These are phyloP conservation scores for Phycomyces blakesleeanus DNA, from an alignment of 192 early-diverging fungal species.

Conservation along the genomic window DNA sequence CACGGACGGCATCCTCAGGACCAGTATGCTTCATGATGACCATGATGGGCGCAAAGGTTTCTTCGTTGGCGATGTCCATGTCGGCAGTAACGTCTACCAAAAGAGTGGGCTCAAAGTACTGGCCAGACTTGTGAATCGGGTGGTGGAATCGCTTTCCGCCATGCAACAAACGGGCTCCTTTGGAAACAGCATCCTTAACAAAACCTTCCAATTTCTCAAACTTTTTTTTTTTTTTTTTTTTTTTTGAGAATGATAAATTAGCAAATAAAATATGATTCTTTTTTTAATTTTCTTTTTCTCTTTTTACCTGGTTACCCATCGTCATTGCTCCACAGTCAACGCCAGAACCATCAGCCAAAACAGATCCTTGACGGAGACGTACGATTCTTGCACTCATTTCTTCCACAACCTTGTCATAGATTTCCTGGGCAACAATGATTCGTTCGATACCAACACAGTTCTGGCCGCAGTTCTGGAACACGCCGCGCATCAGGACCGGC, in stretches of 20 bases:
- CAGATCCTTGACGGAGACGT: constrained; percentile 64
- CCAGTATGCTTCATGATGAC: constrained; percentile 69
- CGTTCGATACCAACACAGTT: constrained; percentile 90
- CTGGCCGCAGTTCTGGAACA: constrained; percentile 85
- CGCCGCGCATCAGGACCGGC: constrained; percentile 75
- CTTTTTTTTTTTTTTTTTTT: too few species aligned
- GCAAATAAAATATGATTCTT: too few species aligned
- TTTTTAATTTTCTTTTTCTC: background rate
- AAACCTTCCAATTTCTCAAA: constrained; percentile 57
- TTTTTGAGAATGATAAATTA: too few species aligned
- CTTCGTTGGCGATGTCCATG: constrained; percentile 74
- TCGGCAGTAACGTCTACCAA: constrained; percentile 70
- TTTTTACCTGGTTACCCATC: constrained; percentile 60
- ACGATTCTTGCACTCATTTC: constrained; percentile 57
- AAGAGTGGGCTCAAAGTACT: constrained; percentile 82
- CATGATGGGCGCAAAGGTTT: constrained; percentile 81
- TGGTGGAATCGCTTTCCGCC: constrained; percentile 71
- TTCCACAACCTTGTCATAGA: constrained; percentile 67
- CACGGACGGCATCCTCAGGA: constrained; percentile 61
- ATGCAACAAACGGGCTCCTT: constrained; percentile 66
- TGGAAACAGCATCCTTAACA: constrained; percentile 70
- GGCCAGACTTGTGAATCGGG: constrained; percentile 67
- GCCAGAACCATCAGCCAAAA: constrained; percentile 59
- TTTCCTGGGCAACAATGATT: constrained; percentile 64
- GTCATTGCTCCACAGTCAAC: constrained; percentile 86